Conservation (phyloP, 768 basidiomycete genomes). For the Suillus weaverae region DNA sequence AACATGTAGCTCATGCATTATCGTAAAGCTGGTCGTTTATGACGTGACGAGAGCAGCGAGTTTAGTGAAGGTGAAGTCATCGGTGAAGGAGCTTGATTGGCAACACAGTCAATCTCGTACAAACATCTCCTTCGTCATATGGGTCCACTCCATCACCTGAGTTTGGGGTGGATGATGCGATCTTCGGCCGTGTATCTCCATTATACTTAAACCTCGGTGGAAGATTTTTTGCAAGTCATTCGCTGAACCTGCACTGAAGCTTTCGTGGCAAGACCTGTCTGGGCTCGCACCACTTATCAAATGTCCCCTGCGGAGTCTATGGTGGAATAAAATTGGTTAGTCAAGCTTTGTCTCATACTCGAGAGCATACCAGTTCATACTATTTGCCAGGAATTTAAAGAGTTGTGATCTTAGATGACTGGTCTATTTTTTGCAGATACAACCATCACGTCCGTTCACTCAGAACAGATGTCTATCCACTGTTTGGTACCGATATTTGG, state of each 20-base stretch:
- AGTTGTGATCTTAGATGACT: slow-evolving; percentile 16
- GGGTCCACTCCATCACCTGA: too few relatives aligned
- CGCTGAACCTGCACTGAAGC: slow-evolving; percentile 7
- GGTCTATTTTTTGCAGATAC: slow-evolving; percentile 31
- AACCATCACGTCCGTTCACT: slow-evolving; percentile 21
- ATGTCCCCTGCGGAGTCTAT: slow-evolving; percentile 3
- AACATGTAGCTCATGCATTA: too few relatives aligned
- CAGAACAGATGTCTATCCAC: neutral
- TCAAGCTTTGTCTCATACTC: neutral
- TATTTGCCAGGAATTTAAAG: neutral
- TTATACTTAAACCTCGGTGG: neutral
- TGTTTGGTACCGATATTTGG: neutral
- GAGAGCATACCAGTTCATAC: neutral
- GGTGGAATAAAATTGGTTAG: neutral
- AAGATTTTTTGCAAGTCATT: slow-evolving; percentile 9
- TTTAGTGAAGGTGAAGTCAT: too few relatives aligned
- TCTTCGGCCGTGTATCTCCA: neutral
- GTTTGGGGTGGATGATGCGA: too few relatives aligned
- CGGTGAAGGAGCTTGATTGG: too few relatives aligned
- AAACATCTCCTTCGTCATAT: too few relatives aligned
- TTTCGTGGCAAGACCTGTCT: slow-evolving; percentile 7
- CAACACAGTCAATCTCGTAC: too few relatives aligned
- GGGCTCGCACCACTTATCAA: slow-evolving; percentile 5
- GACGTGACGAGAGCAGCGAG: too few relatives aligned
- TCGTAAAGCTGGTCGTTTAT: too few relatives aligned